phyloP scores from a whole-genome alignment of 2,329 filamentous ascomycete species.

The Ophiocordyceps australis region DNA sequence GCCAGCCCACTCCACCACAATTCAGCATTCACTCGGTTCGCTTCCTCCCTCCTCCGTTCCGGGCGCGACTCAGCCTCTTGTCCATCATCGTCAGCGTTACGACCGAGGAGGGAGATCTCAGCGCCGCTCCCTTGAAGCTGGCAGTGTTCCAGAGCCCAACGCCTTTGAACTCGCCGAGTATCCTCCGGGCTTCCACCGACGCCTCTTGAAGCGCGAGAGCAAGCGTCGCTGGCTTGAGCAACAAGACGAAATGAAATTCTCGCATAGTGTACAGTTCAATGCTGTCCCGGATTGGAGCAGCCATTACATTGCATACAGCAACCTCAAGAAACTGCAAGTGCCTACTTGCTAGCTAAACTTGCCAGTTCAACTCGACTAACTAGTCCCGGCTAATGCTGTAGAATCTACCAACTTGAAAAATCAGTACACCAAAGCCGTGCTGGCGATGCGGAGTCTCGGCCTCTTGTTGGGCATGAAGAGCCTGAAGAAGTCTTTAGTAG shows the following conservation, averaged over 20 bases:
- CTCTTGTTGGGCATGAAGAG: constrained; percentile 56
- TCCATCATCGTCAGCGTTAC: constrained; percentile 7
- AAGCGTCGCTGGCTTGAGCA: constrained; percentile 56
- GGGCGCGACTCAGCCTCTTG: constrained; percentile 7
- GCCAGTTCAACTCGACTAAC: too few species aligned
- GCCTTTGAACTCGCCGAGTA: background rate
- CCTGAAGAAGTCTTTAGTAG: constrained; percentile 68
- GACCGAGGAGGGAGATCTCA: constrained; percentile 21
- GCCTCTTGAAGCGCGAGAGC: constrained; percentile 28
- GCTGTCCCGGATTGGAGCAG: constrained; percentile 99
- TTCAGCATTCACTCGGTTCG: too few species aligned
- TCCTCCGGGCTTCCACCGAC: constrained; percentile 1
- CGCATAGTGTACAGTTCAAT: constrained; percentile 98
- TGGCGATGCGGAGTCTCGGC: constrained; percentile 67
- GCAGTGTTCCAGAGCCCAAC: too few species aligned
- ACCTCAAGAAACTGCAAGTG: constrained; percentile 94
- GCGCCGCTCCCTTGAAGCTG: too few species aligned
- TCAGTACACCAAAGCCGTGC: constrained; percentile 44
- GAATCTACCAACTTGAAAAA: constrained; percentile 92
- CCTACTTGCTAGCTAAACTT: too few species aligned
- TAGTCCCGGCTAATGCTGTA: too few species aligned
- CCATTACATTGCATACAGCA: constrained; percentile 96
- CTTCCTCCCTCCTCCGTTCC: constrained; percentile 23
- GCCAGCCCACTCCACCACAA: too few species aligned
- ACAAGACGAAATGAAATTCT: constrained; percentile 95